Conservation (phyloP, 177 flowering plant genomes). For the Vitis hybrid region DNA sequence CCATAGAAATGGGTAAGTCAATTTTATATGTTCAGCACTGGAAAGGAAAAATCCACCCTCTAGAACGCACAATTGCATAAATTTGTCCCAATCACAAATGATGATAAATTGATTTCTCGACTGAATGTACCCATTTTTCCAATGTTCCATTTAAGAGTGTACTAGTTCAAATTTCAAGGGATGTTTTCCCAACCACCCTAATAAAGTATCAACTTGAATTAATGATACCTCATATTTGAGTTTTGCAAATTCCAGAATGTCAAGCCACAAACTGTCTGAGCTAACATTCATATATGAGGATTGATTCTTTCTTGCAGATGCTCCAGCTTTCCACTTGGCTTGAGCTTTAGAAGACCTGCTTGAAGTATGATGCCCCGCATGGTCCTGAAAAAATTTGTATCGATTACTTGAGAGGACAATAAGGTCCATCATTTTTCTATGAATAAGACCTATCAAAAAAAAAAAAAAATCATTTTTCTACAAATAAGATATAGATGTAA, state of each 20-base stretch:
- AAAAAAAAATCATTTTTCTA: neutral
- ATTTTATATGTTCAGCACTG: neutral
- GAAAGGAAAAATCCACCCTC: no score
- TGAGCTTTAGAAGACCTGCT: slow-evolving; percentile 53
- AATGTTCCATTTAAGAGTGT: no score
- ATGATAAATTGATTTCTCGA: no score
- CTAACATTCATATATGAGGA: slow-evolving; percentile 49
- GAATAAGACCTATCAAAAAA: neutral
- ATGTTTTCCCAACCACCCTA: no score
- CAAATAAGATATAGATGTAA: no score
- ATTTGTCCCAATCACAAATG: no score
- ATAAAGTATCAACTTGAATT: neutral
- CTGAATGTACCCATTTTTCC: no score
- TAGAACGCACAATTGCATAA: no score
- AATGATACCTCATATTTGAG: slow-evolving; percentile 77
- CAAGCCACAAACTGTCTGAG: slow-evolving; percentile 76
- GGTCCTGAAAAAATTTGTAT: slow-evolving; percentile 35
- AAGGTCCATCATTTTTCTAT: neutral
- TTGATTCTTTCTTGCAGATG: slow-evolving; percentile 41
- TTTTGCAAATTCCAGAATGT: slow-evolving; percentile 76
- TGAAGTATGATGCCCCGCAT: slow-evolving; percentile 41
- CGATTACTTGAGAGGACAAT: neutral
- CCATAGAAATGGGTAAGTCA: neutral
- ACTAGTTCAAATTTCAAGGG: no score
- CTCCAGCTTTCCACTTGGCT: slow-evolving; percentile 41